phyloP scores from a whole-genome alignment of 257 asterid genomes.

The Solanum ossicruentum region DNA sequence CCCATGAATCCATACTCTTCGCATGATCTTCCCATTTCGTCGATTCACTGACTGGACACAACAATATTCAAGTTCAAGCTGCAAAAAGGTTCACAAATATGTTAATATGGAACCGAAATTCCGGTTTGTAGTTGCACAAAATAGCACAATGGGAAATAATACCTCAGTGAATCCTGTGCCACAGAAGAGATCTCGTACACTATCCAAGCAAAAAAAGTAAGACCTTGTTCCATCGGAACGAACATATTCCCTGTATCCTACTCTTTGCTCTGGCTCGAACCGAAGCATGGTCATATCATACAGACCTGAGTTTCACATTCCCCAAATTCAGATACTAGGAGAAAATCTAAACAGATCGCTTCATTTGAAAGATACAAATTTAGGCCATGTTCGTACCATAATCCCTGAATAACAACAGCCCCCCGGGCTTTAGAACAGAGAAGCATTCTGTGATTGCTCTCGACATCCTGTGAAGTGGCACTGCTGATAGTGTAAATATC shows the following conservation, averaged over 20 bases:
- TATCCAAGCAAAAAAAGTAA: slow-evolving; percentile 73
- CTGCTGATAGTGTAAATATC: slow-evolving; percentile 89
- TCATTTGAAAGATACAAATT: background rate
- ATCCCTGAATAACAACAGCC: slow-evolving; percentile 77
- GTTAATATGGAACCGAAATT: background rate
- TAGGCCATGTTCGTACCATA: slow-evolving; percentile 45
- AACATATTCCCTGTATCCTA: slow-evolving; percentile 69
- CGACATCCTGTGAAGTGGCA: slow-evolving; percentile 61
- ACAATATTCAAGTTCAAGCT: slow-evolving; percentile 90
- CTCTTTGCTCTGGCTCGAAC: slow-evolving; percentile 55
- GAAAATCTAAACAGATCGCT: background rate
- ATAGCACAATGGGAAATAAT: background rate
- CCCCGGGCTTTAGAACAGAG: slow-evolving; percentile 76
- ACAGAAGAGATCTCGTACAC: slow-evolving; percentile 37
- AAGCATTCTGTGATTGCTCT: slow-evolving; percentile 56
- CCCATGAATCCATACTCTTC: slow-evolving; percentile 92
- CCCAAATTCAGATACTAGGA: background rate
- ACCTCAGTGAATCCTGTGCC: slow-evolving; percentile 79
- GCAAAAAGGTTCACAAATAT: slow-evolving; percentile 9
- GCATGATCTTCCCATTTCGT: slow-evolving; percentile 70
- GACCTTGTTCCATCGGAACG: slow-evolving; percentile 92
- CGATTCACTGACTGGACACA: slow-evolving; percentile 78
- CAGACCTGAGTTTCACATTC: slow-evolving; percentile 38
- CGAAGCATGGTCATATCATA: slow-evolving; percentile 98
- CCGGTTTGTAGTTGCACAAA: background rate